Conservation (phyloP, 371 early-diverging fungal species). For the Mortierella sp. region DNA sequence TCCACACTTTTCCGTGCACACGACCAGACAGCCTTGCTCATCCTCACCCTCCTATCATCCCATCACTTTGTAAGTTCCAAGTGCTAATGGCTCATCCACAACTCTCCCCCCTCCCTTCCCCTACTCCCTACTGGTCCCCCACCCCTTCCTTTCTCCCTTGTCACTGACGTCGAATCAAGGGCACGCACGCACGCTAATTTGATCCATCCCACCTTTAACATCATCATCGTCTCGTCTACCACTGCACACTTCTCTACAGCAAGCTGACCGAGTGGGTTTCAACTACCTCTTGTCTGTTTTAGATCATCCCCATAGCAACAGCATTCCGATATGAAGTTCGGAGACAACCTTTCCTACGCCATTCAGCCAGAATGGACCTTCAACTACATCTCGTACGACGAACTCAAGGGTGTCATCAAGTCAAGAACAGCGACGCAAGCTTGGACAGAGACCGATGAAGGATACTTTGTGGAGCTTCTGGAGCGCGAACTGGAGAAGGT, state of each 20-base stretch:
- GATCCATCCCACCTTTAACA: background rate
- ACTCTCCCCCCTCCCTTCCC: background rate
- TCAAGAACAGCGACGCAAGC: slow-evolving; percentile 50
- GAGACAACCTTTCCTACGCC: slow-evolving; percentile 79
- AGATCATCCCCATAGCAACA: background rate
- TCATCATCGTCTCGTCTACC: background rate
- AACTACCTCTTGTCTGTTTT: background rate
- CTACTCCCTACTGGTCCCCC: background rate
- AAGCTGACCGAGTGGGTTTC: background rate
- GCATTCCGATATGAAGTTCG: slow-evolving; percentile 85
- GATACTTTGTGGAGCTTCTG: slow-evolving; percentile 86
- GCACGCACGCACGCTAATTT: too few species aligned
- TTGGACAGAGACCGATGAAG: slow-evolving; percentile 83
- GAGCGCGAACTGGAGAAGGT: slow-evolving; percentile 96
- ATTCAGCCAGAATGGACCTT: slow-evolving; percentile 88
- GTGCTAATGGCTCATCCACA: background rate
- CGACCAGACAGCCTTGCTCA: background rate
- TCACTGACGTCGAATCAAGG: too few species aligned
- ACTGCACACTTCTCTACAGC: background rate
- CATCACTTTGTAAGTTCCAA: too few species aligned
- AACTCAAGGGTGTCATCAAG: slow-evolving; percentile 84
- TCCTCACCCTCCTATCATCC: background rate
- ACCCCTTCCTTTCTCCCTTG: background rate
- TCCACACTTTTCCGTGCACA: background rate
- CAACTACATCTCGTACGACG: slow-evolving; percentile 90